phyloP scores from a whole-genome alignment of 1,284 basidiomycete genomes.

The Polyporus tsugae region DNA sequence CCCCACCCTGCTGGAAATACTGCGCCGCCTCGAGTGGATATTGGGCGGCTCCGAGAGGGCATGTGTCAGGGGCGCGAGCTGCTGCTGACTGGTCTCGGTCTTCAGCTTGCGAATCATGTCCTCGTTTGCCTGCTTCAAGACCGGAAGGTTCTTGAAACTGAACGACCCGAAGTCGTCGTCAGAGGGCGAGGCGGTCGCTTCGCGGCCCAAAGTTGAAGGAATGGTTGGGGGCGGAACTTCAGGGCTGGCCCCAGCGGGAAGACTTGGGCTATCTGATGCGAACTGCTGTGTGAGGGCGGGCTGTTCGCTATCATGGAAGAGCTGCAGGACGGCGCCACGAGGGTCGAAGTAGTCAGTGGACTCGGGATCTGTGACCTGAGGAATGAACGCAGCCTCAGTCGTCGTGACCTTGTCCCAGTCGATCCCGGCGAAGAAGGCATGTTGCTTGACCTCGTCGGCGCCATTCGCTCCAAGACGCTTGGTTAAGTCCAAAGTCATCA shows the following conservation, averaged over 20 bases:
- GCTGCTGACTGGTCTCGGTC: slow-evolving; percentile 61
- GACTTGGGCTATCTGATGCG: slow-evolving; percentile 52
- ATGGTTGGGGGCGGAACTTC: slow-evolving; percentile 49
- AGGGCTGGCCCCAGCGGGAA: slow-evolving; percentile 44
- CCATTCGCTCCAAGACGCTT: slow-evolving; percentile 88
- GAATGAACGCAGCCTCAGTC: slow-evolving; percentile 94
- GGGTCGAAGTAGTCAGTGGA: slow-evolving; percentile 99
- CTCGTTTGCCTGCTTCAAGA: slow-evolving; percentile 98
- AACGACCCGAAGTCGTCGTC: slow-evolving; percentile 97
- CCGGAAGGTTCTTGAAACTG: slow-evolving; percentile 97
- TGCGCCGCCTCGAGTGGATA: slow-evolving; percentile 70
- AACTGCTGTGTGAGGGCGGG: slow-evolving; percentile 58
- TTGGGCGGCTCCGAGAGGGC: slow-evolving; percentile 71
- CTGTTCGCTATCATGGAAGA: slow-evolving; percentile 86
- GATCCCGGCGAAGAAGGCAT: slow-evolving; percentile 91
- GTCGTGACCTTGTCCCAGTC: slow-evolving; percentile 94
- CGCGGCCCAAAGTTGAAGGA: slow-evolving; percentile 54
- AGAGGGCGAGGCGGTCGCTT: slow-evolving; percentile 58
- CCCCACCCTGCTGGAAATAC: slow-evolving; percentile 67
- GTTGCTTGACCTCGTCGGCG: slow-evolving; percentile 92
- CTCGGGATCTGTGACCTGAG: slow-evolving; percentile 94
- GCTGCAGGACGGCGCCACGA: slow-evolving; percentile 88
- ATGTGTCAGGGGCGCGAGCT: slow-evolving; percentile 76
- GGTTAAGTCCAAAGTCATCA: slow-evolving; percentile 86
- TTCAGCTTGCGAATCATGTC: slow-evolving; percentile 96